Percentiles rank a stretch among this genome's conserved stretches.
Conservation (phyloP, 129 eudicot genomes). For the Calendula officinalis region DNA sequence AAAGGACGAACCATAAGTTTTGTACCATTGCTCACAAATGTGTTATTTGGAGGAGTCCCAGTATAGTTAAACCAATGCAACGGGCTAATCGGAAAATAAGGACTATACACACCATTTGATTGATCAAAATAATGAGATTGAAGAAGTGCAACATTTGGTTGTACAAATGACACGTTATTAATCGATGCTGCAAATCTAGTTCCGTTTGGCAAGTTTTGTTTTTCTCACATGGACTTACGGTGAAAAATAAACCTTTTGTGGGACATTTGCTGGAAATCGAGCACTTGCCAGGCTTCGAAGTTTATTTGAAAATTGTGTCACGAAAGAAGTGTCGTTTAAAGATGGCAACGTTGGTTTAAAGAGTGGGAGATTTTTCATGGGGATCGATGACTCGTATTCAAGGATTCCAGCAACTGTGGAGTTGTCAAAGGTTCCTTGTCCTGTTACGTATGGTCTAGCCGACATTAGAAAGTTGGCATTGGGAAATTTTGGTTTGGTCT, state of each 20-base stretch:
- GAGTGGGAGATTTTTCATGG: conserved; percentile 21
- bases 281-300: conserved; percentile 33
- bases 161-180: conserved; percentile 34
- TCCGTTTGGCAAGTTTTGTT: conserved; percentile 36
- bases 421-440: conserved; percentile 32
- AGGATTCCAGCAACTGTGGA: conserved; percentile 39
- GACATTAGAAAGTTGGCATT: conserved; percentile 30
- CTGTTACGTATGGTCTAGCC: conserved; percentile 24
- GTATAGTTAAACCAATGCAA: conserved; percentile 55
- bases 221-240: conserved; percentile 25
- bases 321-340: conserved; percentile 34
- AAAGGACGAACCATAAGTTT: conserved; percentile 49
- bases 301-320: conserved; percentile 13
- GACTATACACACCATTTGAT: conserved; percentile 34
- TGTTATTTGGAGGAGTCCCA: conserved; percentile 60
- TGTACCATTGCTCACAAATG: conserved; percentile 56
- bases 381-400: conserved; percentile 14
- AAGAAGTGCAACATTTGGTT: conserved; percentile 35
- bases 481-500: conserved; percentile 42
- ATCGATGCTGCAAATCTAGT: conserved; percentile 35
- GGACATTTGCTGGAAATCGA: conserved; percentile 32
- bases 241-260: conserved; percentile 32
- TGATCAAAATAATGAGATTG: conserved; percentile 32
- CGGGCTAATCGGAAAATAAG: conserved; percentile 50
- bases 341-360: conserved; percentile 33